Evolutionary conservation across 345 rosid genomes (phyloP).

Genomic region (Luvunga scandens): DNA sequence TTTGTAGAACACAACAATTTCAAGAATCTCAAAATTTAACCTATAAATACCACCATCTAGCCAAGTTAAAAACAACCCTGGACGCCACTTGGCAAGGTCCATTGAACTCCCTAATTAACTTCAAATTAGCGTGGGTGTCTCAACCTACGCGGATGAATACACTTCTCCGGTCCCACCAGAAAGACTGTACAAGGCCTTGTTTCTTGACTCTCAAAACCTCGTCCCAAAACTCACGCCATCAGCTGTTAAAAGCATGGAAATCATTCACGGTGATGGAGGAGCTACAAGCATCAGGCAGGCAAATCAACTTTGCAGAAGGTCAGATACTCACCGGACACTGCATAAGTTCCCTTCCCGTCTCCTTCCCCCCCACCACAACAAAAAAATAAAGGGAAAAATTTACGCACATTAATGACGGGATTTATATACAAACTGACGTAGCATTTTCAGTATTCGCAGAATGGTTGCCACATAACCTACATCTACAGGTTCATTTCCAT

Average conservation of each 20-base stretch:
- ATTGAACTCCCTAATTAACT: neutral
- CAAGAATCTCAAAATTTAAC: neutral
- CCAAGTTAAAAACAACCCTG: neutral
- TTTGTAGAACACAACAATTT: neutral
- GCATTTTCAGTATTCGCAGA: too few species aligned
- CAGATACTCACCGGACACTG: neutral
- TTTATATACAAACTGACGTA: neutral
- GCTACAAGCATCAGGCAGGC: conserved; percentile 34
- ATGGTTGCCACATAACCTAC: too few species aligned
- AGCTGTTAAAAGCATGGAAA: conserved; percentile 23
- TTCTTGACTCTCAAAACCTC: conserved; percentile 32
- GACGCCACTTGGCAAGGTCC: neutral
- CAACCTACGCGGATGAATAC: conserved; percentile 12
- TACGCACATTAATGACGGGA: neutral
- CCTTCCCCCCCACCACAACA: too few species aligned
- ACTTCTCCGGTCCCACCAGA: conserved; percentile 24
- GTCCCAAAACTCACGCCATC: conserved; percentile 41
- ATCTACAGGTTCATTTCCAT: too few species aligned
- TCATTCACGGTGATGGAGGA: conserved; percentile 41
- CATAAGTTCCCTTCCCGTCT: neutral
- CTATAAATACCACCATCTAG: conserved; percentile 1
- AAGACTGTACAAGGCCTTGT: conserved; percentile 37
- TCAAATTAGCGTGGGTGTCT: conserved; percentile 7
- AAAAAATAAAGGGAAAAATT: too few species aligned
- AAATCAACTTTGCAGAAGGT: conserved; percentile 40